Conservation (phyloP, 2,329 filamentous ascomycete species). For the Shiraia bambusicola region DNA sequence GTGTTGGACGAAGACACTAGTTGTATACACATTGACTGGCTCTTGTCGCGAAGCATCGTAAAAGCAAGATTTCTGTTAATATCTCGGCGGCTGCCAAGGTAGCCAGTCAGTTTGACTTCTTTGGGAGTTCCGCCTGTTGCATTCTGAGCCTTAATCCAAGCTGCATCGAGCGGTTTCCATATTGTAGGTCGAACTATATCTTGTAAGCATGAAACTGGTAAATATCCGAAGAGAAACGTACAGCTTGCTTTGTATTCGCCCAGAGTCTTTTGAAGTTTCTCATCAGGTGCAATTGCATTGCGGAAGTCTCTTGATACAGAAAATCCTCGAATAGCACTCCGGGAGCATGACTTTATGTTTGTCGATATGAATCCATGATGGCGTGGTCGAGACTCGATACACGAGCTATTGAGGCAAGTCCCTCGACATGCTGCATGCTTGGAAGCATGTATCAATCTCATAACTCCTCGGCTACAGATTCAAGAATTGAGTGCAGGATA, state of each 20-base stretch:
- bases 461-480: conserved; percentile 4
- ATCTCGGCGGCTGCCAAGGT: conserved; percentile 68
- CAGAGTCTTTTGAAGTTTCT: conserved; percentile 25
- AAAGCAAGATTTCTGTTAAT: conserved; percentile 72
- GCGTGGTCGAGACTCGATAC: conserved; percentile 34
- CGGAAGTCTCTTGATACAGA: conserved; percentile 4
- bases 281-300: conserved; percentile 12
- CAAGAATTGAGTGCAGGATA: background rate
- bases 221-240: conserved; percentile 14
- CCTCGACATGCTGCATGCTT: conserved; percentile 14
- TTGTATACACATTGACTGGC: conserved; percentile 51
- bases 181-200: conserved; percentile 12
- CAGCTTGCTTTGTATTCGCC: conserved; percentile 36
- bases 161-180: conserved; percentile 35
- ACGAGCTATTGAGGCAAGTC: conserved; percentile 29
- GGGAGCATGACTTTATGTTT: conserved; percentile 8
- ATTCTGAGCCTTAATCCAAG: conserved; percentile 30
- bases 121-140: conserved; percentile 4
- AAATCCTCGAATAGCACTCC: conserved; percentile 17
- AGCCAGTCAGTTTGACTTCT: conserved; percentile 54
- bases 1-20: conserved; percentile 50
- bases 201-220: conserved; percentile 6
- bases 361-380: conserved; percentile 31
- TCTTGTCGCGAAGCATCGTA: conserved; percentile 56
- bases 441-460: conserved; percentile 27